A percentile compares a stretch with the other conserved stretches of the same genome.
phyloP scores from a whole-genome alignment of 345 rosid genomes.

The Rhizophora apiculata region DNA sequence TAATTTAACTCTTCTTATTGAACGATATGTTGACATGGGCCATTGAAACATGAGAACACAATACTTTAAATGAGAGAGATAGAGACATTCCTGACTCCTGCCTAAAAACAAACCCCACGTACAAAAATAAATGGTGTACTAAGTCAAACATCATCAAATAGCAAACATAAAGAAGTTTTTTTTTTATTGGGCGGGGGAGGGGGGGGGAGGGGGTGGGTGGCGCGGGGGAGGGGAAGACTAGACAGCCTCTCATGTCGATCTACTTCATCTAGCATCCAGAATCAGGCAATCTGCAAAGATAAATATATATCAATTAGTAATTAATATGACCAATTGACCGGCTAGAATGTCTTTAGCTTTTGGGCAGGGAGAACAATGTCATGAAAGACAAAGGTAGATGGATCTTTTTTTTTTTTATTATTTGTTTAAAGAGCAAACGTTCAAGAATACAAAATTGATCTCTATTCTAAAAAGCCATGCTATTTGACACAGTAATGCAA shows the following conservation, averaged over 20 bases:
- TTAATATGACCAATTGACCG: too few species aligned
- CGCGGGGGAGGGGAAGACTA: background rate
- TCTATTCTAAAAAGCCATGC: too few species aligned
- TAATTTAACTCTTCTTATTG: too few species aligned
- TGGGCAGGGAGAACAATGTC: background rate
- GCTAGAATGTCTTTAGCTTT: too few species aligned
- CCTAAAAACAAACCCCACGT: too few species aligned
- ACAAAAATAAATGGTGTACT: conserved; percentile 5
- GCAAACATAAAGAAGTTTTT: background rate
- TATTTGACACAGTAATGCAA: too few species aligned
- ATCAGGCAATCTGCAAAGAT: conserved; percentile 35
- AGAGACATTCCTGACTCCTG: too few species aligned
- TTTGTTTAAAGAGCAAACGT: background rate
- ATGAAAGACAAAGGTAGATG: too few species aligned
- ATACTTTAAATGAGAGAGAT: too few species aligned
- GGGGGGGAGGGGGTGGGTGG: background rate
- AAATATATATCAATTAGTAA: background rate
- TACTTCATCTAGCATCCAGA: conserved; percentile 15
- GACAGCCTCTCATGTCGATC: conserved; percentile 62
- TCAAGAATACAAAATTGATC: background rate
- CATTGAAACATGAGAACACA: too few species aligned
- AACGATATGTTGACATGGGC: too few species aligned
- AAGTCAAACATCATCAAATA: conserved; percentile 16
- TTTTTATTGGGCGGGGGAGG: background rate
- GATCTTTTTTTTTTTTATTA: background rate